A percentile compares a stretch with the other conserved stretches of the same genome.
Conservation (phyloP, 306 rosid species). For the Citrullus amarus region DNA sequence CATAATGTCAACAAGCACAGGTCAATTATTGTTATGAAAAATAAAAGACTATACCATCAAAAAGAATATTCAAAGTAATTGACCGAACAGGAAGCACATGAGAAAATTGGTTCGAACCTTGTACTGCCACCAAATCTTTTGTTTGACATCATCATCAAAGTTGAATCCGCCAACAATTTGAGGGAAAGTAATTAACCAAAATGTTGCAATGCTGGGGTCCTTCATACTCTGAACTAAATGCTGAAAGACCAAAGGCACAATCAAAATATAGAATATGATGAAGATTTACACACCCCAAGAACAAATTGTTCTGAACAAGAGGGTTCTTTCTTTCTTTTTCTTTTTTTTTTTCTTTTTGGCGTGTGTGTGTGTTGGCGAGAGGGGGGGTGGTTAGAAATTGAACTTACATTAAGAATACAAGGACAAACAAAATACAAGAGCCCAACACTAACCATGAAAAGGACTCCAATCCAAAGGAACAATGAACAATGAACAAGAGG, state of each 20-base stretch:
- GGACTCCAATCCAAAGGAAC: not conserved
- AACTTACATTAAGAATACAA: no score
- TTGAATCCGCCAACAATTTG: slow-evolving; percentile 73
- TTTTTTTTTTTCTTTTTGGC: no score
- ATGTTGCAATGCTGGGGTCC: slow-evolving; percentile 93
- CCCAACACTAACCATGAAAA: no score
- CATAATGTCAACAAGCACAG: not conserved
- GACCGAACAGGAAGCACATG: not conserved
- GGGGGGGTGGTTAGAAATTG: no score
- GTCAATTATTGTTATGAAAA: not conserved
- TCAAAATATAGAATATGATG: slow-evolving; percentile 12
- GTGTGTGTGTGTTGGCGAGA: no score
- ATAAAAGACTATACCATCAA: not conserved
- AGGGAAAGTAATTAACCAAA: slow-evolving; percentile 86
- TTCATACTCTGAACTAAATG: slow-evolving; percentile 86
- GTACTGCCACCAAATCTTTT: slow-evolving; percentile 86
- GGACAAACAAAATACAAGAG: no score
- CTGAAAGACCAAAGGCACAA: slow-evolving; percentile 28
- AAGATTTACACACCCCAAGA: not conserved
- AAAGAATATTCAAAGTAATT: not conserved
- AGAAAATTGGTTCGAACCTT: slow-evolving; percentile 41
- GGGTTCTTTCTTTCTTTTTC: no score
- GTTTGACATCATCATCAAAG: slow-evolving; percentile 74
- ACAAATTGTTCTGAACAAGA: not conserved
- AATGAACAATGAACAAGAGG: not conserved